Evolutionary conservation across 306 rosid genomes (phyloP).

Genomic region (Medicago ruthenica): DNA sequence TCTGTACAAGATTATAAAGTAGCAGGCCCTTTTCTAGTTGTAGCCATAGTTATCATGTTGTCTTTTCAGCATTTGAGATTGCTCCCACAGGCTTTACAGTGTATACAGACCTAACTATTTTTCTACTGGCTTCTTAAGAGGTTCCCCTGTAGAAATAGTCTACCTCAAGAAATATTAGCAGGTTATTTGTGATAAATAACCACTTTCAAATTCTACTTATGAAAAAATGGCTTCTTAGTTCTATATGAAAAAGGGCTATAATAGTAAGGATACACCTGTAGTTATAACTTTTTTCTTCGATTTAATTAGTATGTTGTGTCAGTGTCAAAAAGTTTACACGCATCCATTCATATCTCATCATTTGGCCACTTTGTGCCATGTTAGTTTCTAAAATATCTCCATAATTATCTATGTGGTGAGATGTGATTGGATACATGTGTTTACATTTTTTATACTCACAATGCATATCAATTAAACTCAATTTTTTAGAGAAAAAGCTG

Average conservation of each 20-base stretch:
- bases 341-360: no score
- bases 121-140: background rate
- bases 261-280: background rate
- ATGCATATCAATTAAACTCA: no score
- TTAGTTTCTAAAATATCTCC: no score
- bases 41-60: background rate
- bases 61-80: background rate
- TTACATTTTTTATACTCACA: no score
- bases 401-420: no score
- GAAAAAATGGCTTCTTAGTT: constrained; percentile 16
- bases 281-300: background rate
- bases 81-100: background rate
- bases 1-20: background rate
- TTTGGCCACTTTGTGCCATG: no score
- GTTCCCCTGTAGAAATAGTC: background rate
- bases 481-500: background rate
- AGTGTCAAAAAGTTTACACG: no score
- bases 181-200: background rate
- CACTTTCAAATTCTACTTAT: constrained; percentile 4
- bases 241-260: background rate
- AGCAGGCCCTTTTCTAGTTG: background rate
- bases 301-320: no score
- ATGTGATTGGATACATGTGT: no score
- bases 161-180: no score
- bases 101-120: no score